Conservation (phyloP, 2,329 filamentous ascomycete genomes). For the Pseudogymnoascus sp. region DNA sequence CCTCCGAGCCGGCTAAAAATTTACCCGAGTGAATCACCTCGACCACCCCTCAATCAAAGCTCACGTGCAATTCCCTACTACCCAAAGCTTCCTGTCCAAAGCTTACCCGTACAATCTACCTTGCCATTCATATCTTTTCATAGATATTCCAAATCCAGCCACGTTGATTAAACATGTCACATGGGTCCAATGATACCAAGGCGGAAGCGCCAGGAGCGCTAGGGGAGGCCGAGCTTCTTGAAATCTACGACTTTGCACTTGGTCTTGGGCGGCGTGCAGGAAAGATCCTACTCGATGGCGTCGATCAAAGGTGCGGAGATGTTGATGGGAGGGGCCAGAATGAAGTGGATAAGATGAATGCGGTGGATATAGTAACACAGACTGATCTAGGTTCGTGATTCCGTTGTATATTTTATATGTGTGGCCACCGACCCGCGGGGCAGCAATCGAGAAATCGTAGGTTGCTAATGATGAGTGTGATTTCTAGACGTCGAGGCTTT, state of each 20-base stretch:
- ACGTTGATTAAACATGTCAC: slow-evolving; percentile 2
- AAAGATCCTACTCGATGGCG: slow-evolving; percentile 54
- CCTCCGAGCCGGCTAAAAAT: not conserved
- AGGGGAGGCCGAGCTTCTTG: slow-evolving; percentile 43
- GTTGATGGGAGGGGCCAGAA: slow-evolving; percentile 18
- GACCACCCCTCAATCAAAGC: not conserved
- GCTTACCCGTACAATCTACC: not conserved
- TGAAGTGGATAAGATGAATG: slow-evolving; percentile 58
- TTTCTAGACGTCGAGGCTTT: slow-evolving; percentile 60
- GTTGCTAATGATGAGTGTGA: not conserved
- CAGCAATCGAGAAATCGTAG: slow-evolving; percentile 12
- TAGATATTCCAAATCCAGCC: slow-evolving; percentile 1
- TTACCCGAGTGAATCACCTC: not conserved
- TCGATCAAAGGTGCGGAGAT: slow-evolving; percentile 45
- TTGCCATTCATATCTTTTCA: not conserved
- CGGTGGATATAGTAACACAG: slow-evolving; percentile 70
- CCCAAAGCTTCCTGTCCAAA: not conserved
- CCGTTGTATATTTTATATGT: slow-evolving; percentile 7
- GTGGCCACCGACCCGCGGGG: not conserved
- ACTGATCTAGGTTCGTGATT: slow-evolving; percentile 55
- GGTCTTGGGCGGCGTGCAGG: slow-evolving; percentile 64
- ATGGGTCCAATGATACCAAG: slow-evolving; percentile 1
- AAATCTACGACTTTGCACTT: slow-evolving; percentile 63
- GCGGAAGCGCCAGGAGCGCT: not conserved
- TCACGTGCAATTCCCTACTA: not conserved